Conservation (phyloP, 106 monocot genomes). For the Dendrobium chrysotoxum region DNA sequence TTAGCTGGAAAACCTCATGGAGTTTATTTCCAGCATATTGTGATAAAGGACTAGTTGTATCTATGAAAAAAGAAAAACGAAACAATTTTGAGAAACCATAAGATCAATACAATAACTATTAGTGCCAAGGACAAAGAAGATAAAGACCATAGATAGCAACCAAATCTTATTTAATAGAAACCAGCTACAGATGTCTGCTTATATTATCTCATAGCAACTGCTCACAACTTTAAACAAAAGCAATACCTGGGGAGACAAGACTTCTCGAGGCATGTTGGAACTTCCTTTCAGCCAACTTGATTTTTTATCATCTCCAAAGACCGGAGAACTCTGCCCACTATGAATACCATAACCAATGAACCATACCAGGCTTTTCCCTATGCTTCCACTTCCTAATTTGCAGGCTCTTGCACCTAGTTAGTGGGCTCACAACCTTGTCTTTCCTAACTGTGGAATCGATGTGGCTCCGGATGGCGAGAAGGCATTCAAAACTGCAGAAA, state of each 20-base stretch:
- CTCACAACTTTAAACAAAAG: not conserved
- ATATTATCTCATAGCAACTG: not conserved
- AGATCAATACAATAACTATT: not conserved
- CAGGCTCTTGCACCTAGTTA: slow-evolving; percentile 16
- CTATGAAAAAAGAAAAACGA: slow-evolving; percentile 1
- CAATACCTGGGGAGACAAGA: slow-evolving; percentile 23
- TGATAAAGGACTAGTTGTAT: slow-evolving; percentile 13
- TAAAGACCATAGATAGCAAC: not conserved
- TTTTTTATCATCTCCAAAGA: slow-evolving; percentile 19
- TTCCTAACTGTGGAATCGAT: slow-evolving; percentile 11
- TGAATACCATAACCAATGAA: slow-evolving; percentile 6
- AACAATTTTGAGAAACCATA: not conserved
- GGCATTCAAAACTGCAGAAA: slow-evolving; percentile 32
- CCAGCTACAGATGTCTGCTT: not conserved
- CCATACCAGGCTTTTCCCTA: slow-evolving; percentile 11
- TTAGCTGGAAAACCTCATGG: slow-evolving; percentile 35
- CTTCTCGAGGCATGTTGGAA: slow-evolving; percentile 10
- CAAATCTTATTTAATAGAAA: not conserved
- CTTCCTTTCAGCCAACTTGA: slow-evolving; percentile 11
- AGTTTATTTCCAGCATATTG: slow-evolving; percentile 20
- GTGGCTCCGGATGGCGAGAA: slow-evolving; percentile 33
- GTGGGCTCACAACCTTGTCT: slow-evolving; percentile 1
- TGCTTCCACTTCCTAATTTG: slow-evolving; percentile 14
- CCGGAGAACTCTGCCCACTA: not conserved
- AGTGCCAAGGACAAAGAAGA: not conserved